Evolutionary conservation across 371 early-diverging fungal genomes (phyloP).

Genomic region (Gilbertella persicaria): DNA sequence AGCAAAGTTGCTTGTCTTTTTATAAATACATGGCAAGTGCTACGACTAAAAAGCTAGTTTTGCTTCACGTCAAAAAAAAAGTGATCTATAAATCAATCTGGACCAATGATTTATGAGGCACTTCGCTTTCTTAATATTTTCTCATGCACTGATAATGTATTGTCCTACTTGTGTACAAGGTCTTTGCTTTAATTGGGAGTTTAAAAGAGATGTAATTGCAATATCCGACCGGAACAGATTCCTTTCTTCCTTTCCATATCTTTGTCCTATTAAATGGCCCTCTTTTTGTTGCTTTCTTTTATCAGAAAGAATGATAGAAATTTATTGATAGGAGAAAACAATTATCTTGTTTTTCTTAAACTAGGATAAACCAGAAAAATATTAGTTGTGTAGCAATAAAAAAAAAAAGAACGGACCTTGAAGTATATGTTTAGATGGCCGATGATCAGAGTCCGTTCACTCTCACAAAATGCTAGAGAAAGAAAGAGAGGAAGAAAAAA

Average conservation of each 20-base stretch:
- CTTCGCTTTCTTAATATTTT: constrained; percentile 1
- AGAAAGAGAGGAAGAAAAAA: no score
- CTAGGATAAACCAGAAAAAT: no score
- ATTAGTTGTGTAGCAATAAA: background rate
- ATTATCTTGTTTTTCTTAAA: no score
- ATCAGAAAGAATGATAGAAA: no score
- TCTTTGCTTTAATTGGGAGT: constrained; percentile 2
- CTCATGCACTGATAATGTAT: constrained; percentile 12
- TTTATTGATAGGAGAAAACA: no score
- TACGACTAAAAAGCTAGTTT: background rate
- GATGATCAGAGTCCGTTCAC: background rate
- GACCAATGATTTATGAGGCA: constrained; percentile 8
- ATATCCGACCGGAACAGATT: constrained; percentile 14
- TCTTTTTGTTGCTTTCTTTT: no score
- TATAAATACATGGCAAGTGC: background rate
- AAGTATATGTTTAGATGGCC: background rate
- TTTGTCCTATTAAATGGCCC: no score
- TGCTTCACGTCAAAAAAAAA: constrained; percentile 10
- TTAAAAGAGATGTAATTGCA: background rate
- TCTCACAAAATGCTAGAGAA: background rate
- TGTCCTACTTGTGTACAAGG: constrained; percentile 12
- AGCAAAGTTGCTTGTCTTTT: background rate
- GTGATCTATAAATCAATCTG: constrained; percentile 4
- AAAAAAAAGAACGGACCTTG: background rate
- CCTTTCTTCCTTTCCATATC: no score